phyloP scores from a whole-genome alignment of 805 yeast species.

The Schwanniomyces occidentalis region DNA sequence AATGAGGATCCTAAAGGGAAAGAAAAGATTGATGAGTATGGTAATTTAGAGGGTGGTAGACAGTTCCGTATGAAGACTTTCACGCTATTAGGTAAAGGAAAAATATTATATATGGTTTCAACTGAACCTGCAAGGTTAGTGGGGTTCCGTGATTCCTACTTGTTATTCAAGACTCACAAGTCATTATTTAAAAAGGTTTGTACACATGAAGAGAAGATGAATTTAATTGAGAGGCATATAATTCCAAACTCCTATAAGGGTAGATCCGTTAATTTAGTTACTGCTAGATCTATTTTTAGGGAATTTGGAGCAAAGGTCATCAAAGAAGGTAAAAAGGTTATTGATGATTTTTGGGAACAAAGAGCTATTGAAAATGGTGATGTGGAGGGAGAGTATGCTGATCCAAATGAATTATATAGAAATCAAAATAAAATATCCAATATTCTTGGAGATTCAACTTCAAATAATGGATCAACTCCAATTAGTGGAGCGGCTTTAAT shows the following conservation, averaged over 20 bases:
- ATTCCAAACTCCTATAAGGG: slow-evolving; percentile 91
- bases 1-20: slow-evolving; percentile 76
- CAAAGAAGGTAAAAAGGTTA: slow-evolving; percentile 73
- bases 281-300: slow-evolving; percentile 84
- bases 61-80: slow-evolving; percentile 71
- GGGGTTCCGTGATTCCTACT: slow-evolving; percentile 89
- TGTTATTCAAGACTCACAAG: slow-evolving; percentile 84
- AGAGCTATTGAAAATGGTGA: slow-evolving; percentile 60
- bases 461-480: slow-evolving; percentile 24
- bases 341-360: slow-evolving; percentile 87
- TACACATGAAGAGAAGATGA: slow-evolving; percentile 76
- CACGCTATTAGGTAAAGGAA: slow-evolving; percentile 64
- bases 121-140: slow-evolving; percentile 96
- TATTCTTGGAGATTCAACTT: slow-evolving; percentile 40
- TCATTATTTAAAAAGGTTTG: slow-evolving; percentile 72
- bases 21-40: slow-evolving; percentile 64
- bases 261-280: slow-evolving; percentile 82
- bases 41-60: slow-evolving; percentile 70
- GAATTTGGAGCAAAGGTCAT: slow-evolving; percentile 91
- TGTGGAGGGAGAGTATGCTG: slow-evolving; percentile 70
- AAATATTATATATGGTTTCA: slow-evolving; percentile 79
- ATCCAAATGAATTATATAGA: slow-evolving; percentile 56
- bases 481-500: slow-evolving; percentile 37
- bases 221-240: slow-evolving; percentile 74
- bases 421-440: slow-evolving; percentile 35